Base-by-base conservation (phyloP, 495 filamentous ascomycete species). In the Wilcoxina mikolae region DNA sequence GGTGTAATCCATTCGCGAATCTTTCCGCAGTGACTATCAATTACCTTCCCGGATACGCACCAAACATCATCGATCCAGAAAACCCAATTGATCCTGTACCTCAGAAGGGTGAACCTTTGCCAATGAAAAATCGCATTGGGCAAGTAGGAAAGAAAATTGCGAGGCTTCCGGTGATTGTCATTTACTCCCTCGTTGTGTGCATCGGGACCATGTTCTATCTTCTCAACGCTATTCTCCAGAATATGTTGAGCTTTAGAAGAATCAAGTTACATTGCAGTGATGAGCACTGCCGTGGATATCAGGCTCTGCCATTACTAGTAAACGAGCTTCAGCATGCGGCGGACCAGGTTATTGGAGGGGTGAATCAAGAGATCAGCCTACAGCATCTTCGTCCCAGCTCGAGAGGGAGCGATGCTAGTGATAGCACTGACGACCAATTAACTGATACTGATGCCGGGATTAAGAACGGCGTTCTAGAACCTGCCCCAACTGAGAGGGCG, bases 251-350 rank as follows among this genome's bases (percentile, higher is more conserved):
- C 64, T 71, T 71, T 15, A 72, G 78, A 51, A 77, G 91, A 50
- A 88, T 94, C 38, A 74, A 74, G 17, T 69, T 84, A 2, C 88
- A 96, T 65, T 81, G 85, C 48, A 71, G 72, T 25, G 86, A 87
- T 10, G 74, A 78, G 38, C 59, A 74, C 4, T 71, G 78, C 20
- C 73, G 76, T 27, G 75, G 75, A 42, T 95, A 94, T 64, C 74
- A 81, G 17, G 26, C 52, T 11, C 74, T 91, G 7, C 85, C 86
- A 18, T 69, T 91, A 10, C 76, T 88, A 60, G 76, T 88, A 56
- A 77, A 82, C 44, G 78, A 83, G 56, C 73, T 86, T 15, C 80
- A 80, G 44, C 75, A 75, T 50, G 80, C 76, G 1, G 79, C 89
- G 29, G 87, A 93, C 60, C 76, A 78, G 42, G 79, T 80, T 4